A percentile compares a stretch with the other conserved stretches of the same genome.
Conservation (phyloP, 2,329 filamentous ascomycete genomes). For the Drechslerella stenobrocha region DNA sequence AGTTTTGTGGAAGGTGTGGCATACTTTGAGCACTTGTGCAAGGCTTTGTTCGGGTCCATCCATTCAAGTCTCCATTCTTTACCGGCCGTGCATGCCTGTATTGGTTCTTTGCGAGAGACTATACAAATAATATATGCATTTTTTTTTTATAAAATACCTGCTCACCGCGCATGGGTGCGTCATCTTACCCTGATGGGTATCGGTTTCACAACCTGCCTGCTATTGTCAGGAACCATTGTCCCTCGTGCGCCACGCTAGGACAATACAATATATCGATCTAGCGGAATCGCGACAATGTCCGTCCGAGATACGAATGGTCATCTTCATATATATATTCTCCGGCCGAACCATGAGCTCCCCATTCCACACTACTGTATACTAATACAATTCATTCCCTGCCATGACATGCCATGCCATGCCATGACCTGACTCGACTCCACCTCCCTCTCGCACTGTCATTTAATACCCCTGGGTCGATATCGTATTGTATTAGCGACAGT, state of each 20-base stretch:
- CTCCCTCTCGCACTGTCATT: slow-evolving; percentile 8
- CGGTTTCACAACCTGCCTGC: neutral
- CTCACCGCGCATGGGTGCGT: too few relatives aligned
- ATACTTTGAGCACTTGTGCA: slow-evolving; percentile 41
- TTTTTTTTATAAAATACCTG: too few relatives aligned
- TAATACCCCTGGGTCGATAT: slow-evolving; percentile 27
- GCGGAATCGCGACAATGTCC: too few relatives aligned
- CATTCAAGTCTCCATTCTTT: slow-evolving; percentile 21
- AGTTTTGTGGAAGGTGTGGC: slow-evolving; percentile 33
- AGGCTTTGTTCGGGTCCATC: slow-evolving; percentile 24
- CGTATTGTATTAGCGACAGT: slow-evolving; percentile 34
- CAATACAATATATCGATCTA: neutral
- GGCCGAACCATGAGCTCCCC: slow-evolving; percentile 29
- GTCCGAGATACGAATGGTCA: slow-evolving; percentile 8
- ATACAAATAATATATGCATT: too few relatives aligned
- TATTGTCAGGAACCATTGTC: slow-evolving; percentile 15
- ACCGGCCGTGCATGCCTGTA: too few relatives aligned
- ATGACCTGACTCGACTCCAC: neutral
- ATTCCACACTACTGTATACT: slow-evolving; percentile 2
- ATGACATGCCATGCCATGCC: neutral
- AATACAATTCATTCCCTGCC: too few relatives aligned
- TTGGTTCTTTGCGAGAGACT: too few relatives aligned
- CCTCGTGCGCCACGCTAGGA: slow-evolving; percentile 4
- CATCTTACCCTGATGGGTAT: slow-evolving; percentile 12
- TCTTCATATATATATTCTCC: slow-evolving; percentile 29